phyloP scores from a whole-genome alignment of 164 flowering plant species.

The Aristolochia fimbriata region DNA sequence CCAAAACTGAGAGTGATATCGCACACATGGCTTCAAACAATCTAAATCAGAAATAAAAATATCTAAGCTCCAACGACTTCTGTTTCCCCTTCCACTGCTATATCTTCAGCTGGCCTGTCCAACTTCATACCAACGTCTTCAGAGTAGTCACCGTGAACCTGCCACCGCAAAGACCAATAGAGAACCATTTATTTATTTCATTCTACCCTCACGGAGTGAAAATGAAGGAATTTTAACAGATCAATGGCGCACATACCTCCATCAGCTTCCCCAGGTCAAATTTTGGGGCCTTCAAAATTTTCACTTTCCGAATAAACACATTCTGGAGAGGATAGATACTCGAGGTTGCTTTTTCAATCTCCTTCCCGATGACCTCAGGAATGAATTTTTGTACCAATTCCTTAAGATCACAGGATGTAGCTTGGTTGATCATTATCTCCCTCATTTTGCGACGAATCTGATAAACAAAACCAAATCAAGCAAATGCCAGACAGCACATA shows the following conservation, averaged over 20 bases:
- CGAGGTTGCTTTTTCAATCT: slow-evolving; percentile 28
- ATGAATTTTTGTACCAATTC: slow-evolving; percentile 28
- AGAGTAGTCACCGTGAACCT: slow-evolving; percentile 69
- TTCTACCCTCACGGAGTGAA: no score
- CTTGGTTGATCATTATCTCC: slow-evolving; percentile 30
- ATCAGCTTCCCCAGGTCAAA: slow-evolving; percentile 34
- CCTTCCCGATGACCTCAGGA: slow-evolving; percentile 33
- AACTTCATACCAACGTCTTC: slow-evolving; percentile 73
- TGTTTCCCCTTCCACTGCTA: slow-evolving; percentile 31
- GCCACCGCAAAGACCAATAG: background rate
- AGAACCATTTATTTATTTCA: no score
- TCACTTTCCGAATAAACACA: slow-evolving; percentile 30
- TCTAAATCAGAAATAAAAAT: background rate
- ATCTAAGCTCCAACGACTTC: slow-evolving; percentile 20
- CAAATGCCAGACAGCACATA: background rate
- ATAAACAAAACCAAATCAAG: background rate
- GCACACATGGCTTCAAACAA: no score
- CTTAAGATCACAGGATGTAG: slow-evolving; percentile 26
- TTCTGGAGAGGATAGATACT: slow-evolving; percentile 32
- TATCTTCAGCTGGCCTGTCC: slow-evolving; percentile 78
- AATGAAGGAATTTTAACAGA: no score
- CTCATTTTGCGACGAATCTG: slow-evolving; percentile 34
- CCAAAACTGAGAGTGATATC: no score
- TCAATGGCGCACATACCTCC: slow-evolving; percentile 16
- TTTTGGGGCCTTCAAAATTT: slow-evolving; percentile 34